Conservation (phyloP, 768 basidiomycete genomes). For the Lactifluus hygrophoroides region DNA sequence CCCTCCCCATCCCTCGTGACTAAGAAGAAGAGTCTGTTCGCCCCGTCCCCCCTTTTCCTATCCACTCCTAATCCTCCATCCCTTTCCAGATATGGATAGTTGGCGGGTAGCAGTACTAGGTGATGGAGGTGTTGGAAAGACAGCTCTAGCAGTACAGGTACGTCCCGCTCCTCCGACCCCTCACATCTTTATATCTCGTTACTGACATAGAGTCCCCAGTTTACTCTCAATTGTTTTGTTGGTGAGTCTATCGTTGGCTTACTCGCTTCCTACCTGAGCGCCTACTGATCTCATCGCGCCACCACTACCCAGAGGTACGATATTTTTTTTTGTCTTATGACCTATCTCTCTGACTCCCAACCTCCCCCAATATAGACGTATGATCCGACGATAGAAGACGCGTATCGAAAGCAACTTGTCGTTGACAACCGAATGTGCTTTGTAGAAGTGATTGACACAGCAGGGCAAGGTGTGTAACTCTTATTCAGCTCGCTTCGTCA, state of each 20-base stretch:
- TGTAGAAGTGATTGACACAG: constrained; percentile 95
- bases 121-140: constrained; percentile 97
- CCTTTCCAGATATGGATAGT: constrained; percentile 63
- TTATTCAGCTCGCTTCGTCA: constrained; percentile 7
- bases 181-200: background rate
- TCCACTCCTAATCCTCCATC: constrained; percentile 2
- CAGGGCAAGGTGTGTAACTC: constrained; percentile 75
- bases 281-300: constrained; percentile 10
- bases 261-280: constrained; percentile 1
- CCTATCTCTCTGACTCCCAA: constrained; percentile 13
- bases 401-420: constrained; percentile 90
- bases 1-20: constrained; percentile 12
- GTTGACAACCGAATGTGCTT: constrained; percentile 95
- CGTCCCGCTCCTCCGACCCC: constrained; percentile 26
- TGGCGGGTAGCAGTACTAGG: constrained; percentile 95
- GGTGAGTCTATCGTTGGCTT: constrained; percentile 42
- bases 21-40: too few species aligned
- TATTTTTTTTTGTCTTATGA: background rate
- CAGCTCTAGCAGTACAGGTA: constrained; percentile 91
- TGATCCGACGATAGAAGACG: constrained; percentile 98
- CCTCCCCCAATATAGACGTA: constrained; percentile 54
- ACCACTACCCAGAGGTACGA: constrained; percentile 44
- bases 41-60: background rate
- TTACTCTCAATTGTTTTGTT: constrained; percentile 93
- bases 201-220: constrained; percentile 38